Conservation (phyloP, 805 yeast genomes). For the Candida nemodendra region DNA sequence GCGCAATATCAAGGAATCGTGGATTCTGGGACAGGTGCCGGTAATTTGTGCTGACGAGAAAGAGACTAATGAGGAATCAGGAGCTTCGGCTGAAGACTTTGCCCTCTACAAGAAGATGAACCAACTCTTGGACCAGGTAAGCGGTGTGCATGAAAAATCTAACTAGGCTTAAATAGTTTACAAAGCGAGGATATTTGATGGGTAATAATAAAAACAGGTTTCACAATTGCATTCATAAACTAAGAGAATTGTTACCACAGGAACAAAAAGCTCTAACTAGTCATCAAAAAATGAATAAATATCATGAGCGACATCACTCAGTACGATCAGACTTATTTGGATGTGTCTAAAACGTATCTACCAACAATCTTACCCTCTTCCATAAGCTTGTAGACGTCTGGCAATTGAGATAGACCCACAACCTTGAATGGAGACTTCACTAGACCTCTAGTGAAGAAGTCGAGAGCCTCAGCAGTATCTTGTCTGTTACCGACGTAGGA, state of each 20-base stretch:
- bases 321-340: too few relatives aligned
- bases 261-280: too few relatives aligned
- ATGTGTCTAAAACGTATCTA: constrained; percentile 82
- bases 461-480: constrained; percentile 76
- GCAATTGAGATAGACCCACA: constrained; percentile 71
- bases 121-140: constrained; percentile 34
- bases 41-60: constrained; percentile 21
- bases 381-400: constrained; percentile 72
- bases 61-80: constrained; percentile 11
- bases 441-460: constrained; percentile 66
- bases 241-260: too few relatives aligned
- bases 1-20: constrained; percentile 49
- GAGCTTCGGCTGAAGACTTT: constrained; percentile 33
- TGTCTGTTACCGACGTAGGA: constrained; percentile 89
- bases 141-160: constrained; percentile 35
- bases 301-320: too few relatives aligned
- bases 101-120: constrained; percentile 34
- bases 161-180: background rate
- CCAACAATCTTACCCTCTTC: constrained; percentile 83
- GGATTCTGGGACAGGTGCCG: constrained; percentile 57
- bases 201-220: too few relatives aligned
- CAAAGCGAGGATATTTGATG: too few relatives aligned
- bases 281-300: too few relatives aligned
- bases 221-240: too few relatives aligned
- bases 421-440: constrained; percentile 66